These are phyloP conservation scores for Colletotrichum sp. DNA, from an alignment of 2,329 filamentous ascomycete species.

Conservation along the genomic window DNA sequence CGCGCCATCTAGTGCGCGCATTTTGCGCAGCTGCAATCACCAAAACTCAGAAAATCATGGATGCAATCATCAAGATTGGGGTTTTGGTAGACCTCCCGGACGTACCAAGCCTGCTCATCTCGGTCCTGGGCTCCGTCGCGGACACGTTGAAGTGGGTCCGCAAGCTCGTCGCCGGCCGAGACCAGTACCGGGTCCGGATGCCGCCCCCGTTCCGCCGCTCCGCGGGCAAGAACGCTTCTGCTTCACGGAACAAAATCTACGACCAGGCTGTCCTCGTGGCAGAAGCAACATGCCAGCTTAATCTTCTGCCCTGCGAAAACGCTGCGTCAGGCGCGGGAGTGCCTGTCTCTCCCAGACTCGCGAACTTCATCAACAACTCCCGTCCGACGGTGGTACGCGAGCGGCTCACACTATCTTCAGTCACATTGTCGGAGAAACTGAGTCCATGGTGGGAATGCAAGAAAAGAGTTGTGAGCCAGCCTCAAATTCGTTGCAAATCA, in stretches of 20 bases:
- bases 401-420: background rate
- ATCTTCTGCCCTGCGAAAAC: background rate
- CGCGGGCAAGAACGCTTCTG: background rate
- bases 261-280: background rate
- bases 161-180: background rate
- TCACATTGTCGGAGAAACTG: rapidly evolving
- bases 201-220: background rate
- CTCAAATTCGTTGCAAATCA: background rate
- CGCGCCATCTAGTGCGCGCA: background rate
- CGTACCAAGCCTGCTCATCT: background rate
- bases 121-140: background rate
- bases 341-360: rapidly evolving
- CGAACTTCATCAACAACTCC: background rate
- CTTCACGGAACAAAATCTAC: background rate
- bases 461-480: background rate
- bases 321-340: rapidly evolving
- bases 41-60: background rate
- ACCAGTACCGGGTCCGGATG: background rate
- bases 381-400: background rate
- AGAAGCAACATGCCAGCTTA: background rate
- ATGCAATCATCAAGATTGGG: background rate
- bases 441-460: background rate
- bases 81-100: background rate
- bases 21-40: background rate
- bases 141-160: background rate